A percentile compares a stretch with the other conserved stretches of the same genome.
Conservation (phyloP, 257 asterid species). For the Sherardia arvensis region DNA sequence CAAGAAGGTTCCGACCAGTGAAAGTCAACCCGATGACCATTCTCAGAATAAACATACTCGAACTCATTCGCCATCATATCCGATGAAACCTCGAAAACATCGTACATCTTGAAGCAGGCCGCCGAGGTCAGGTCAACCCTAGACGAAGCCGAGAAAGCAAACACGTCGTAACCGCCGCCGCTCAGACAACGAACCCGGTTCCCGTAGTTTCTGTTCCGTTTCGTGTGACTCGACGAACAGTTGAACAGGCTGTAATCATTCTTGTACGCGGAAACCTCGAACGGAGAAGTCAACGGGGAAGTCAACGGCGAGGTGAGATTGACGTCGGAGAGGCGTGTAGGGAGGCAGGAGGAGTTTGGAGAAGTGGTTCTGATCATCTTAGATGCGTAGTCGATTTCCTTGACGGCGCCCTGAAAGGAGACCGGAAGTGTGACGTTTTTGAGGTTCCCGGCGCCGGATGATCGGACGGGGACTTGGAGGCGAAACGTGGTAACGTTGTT, state of each 20-base stretch:
- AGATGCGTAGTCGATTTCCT: constrained; percentile 28
- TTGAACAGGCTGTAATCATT: constrained; percentile 38
- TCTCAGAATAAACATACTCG: constrained; percentile 7
- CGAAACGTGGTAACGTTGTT: constrained; percentile 30
- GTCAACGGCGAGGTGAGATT: constrained; percentile 14
- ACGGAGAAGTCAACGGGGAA: constrained; percentile 31
- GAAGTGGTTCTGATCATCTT: constrained; percentile 30
- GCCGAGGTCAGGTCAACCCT: constrained; percentile 20
- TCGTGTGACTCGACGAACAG: constrained; percentile 27
- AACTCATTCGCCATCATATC: constrained; percentile 13
- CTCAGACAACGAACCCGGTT: constrained; percentile 27
- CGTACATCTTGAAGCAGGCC: constrained; percentile 50
- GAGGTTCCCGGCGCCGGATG: constrained; percentile 18
- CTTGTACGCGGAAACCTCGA: constrained; percentile 4
- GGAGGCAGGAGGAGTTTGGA: constrained; percentile 35
- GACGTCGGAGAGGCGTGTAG: constrained; percentile 22
- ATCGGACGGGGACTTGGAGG: constrained; percentile 37
- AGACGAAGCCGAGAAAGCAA: background rate
- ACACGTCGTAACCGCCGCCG: constrained; percentile 2
- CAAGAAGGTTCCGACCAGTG: constrained; percentile 48
- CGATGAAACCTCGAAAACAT: constrained; percentile 29
- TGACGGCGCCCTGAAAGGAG: constrained; percentile 24
- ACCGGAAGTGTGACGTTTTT: constrained; percentile 29
- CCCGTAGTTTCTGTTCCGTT: background rate
- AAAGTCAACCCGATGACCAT: constrained; percentile 8